These are phyloP conservation scores for Lodderomyces jiufengensis DNA, from an alignment of 1,139 yeast genomes.

Conservation along the genomic window DNA sequence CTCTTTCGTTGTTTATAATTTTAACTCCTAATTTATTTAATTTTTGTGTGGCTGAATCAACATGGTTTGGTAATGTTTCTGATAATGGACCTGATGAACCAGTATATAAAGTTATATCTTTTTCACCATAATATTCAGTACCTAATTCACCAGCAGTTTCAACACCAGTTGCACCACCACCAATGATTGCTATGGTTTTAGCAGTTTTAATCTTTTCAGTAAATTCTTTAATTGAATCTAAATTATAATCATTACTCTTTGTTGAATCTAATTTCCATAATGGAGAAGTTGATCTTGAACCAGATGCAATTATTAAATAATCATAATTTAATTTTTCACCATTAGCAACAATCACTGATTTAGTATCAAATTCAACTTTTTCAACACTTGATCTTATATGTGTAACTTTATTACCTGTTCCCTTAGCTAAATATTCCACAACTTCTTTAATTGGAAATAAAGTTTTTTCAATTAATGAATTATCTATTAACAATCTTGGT, in stretches of 20 bases:
- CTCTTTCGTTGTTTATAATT: constrained; percentile 22
- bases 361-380: constrained; percentile 20
- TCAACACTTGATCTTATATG: constrained; percentile 23
- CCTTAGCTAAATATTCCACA: constrained; percentile 14
- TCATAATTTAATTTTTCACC: constrained; percentile 21
- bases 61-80: constrained; percentile 13
- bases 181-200: constrained; percentile 29
- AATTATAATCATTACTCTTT: constrained; percentile 14
- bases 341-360: constrained; percentile 9
- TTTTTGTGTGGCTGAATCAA: constrained; percentile 17
- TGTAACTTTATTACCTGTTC: constrained; percentile 6
- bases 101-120: constrained; percentile 25
- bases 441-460: constrained; percentile 19
- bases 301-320: constrained; percentile 32
- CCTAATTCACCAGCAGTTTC: constrained; percentile 38
- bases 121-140: constrained; percentile 14
- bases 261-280: constrained; percentile 25
- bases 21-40: constrained; percentile 24
- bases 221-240: constrained; percentile 16
- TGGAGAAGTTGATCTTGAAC: constrained; percentile 21
- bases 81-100: constrained; percentile 26
- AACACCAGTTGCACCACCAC: constrained; percentile 43
- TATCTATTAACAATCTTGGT: constrained; percentile 32
- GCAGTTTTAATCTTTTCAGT: constrained; percentile 18
- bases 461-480: constrained; percentile 17